Evolutionary conservation across 768 basidiomycete species (phyloP).

Genomic region (Termitomyces sp.): DNA sequence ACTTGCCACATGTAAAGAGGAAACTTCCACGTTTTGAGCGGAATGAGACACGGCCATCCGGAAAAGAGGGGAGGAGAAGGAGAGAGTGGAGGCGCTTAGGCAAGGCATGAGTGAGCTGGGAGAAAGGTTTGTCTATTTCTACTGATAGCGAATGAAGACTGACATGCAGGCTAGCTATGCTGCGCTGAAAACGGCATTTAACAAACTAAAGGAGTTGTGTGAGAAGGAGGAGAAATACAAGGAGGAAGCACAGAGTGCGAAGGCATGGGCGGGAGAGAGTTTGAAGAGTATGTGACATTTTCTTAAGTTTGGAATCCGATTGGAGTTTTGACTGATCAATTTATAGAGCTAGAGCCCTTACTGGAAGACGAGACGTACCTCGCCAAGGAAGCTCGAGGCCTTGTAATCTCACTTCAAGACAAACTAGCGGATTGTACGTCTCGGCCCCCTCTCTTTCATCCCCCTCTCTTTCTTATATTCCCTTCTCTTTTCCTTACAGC

Average conservation of each 20-base stretch:
- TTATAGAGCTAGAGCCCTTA: no score
- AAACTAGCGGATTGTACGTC: conserved; percentile 29
- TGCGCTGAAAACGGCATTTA: background rate
- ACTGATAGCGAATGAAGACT: background rate
- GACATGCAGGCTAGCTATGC: conserved; percentile 8
- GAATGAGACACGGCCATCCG: conserved; percentile 1
- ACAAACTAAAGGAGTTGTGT: conserved; percentile 7
- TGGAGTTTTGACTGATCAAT: no score
- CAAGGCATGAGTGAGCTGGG: conserved; percentile 7
- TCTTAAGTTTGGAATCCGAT: no score
- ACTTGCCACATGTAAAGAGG: no score
- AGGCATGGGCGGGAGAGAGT: conserved; percentile 3
- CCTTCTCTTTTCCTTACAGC: background rate
- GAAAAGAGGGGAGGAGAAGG: conserved; percentile 7
- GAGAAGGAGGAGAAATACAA: background rate
- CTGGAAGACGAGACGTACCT: no score
- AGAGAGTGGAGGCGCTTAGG: background rate
- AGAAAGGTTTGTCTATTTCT: conserved; percentile 3
- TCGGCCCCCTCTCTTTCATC: background rate
- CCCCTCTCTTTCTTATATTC: background rate
- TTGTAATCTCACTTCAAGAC: conserved; percentile 25
- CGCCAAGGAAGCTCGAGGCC: conserved; percentile 21
- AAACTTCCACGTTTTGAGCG: no score
- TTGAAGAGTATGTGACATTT: conserved; percentile 1
- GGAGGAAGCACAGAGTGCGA: no score